phyloP scores from a whole-genome alignment of 2,329 filamentous ascomycete genomes.

The Lasiodiplodia hormozganensis region DNA sequence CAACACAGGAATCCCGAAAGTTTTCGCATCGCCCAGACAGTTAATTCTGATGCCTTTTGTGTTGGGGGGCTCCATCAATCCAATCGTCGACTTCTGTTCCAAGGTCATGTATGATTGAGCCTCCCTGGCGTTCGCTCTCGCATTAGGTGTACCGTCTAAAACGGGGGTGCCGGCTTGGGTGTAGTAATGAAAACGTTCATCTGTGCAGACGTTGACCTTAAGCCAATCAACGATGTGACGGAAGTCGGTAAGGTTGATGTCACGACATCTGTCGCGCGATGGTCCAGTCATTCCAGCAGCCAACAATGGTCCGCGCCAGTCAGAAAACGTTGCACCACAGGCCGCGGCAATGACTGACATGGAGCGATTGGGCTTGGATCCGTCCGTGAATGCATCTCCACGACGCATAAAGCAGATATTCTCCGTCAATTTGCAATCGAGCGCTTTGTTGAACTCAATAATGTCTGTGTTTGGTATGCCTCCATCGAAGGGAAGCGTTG shows the following conservation, averaged over 20 bases:
- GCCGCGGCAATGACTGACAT: not conserved
- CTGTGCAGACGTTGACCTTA: not conserved
- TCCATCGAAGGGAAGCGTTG: too few species aligned
- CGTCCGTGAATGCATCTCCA: not conserved
- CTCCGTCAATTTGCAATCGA: too few species aligned
- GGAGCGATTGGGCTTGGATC: not conserved
- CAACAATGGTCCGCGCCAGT: slow-evolving; percentile 15
- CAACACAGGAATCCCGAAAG: not conserved
- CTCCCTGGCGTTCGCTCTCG: not conserved
- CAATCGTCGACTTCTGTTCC: not conserved
- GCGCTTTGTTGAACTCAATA: too few species aligned
- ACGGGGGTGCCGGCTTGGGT: not conserved
- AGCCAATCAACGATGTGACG: not conserved
- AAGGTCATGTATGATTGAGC: not conserved
- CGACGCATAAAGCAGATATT: not conserved
- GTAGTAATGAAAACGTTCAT: not conserved
- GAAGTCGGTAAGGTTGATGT: not conserved
- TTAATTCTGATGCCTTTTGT: not conserved
- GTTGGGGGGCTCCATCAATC: not conserved
- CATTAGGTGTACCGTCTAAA: not conserved
- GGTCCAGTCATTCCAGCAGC: not conserved
- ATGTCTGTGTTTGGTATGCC: too few species aligned
- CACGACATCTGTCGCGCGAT: not conserved
- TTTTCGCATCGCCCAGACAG: not conserved
- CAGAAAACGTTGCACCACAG: slow-evolving; percentile 6